Evolutionary conservation across 1,139 yeast genomes (phyloP).

Genomic region (Debaryomyces robertsiae): DNA sequence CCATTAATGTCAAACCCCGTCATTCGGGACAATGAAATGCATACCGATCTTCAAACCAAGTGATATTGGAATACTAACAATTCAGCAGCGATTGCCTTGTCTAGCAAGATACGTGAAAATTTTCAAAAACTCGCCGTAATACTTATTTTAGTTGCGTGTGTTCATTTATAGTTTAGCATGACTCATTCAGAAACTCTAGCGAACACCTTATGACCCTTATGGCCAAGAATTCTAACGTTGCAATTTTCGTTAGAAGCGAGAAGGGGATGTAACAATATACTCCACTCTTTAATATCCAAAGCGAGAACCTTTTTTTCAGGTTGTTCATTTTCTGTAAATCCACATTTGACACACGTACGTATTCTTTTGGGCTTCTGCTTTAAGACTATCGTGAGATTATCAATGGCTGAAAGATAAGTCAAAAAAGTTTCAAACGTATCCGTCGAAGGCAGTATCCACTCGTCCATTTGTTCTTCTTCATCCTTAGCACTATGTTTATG

Average conservation of each 20-base stretch:
- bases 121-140: too few species aligned
- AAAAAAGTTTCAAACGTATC: conserved; percentile 35
- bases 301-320: conserved; percentile 19
- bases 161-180: conserved; percentile 3
- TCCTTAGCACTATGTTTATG: conserved; percentile 20
- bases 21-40: too few species aligned
- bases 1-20: too few species aligned
- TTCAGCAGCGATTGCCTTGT: too few species aligned
- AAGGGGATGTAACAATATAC: conserved; percentile 30
- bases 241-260: conserved; percentile 21
- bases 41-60: too few species aligned
- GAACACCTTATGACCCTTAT: conserved; percentile 11
- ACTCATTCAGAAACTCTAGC: background rate
- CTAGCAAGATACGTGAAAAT: too few species aligned
- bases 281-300: conserved; percentile 32
- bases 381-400: conserved; percentile 28
- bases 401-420: conserved; percentile 28
- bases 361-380: conserved; percentile 23
- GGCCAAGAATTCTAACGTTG: conserved; percentile 23
- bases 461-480: conserved; percentile 18
- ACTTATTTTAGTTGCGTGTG: background rate
- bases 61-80: too few species aligned
- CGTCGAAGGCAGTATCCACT: conserved; percentile 24
- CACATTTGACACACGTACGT: conserved; percentile 40
- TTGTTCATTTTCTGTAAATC: conserved; percentile 25